Evolutionary conservation across 163 green algal species (phyloP), one percentile per base, ranked within the genome.

Genomic region (Prototheca cutis): DNA sequence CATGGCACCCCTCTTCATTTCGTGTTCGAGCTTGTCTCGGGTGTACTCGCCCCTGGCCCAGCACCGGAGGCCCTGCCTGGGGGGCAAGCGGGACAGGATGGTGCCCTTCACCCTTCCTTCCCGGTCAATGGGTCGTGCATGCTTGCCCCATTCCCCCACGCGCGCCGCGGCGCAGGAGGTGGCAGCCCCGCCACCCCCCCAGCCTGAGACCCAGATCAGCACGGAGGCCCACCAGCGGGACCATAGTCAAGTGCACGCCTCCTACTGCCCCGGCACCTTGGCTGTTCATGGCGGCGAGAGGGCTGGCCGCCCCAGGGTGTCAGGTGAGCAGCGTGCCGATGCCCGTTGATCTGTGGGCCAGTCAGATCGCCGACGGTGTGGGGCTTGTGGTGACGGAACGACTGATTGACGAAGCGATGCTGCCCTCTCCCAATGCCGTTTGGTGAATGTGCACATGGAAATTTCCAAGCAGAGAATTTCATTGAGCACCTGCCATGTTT

Each of bases 201-300:
- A n/a, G 10, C 18, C 42, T 21, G 42, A 28, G 13, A 27, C 10
- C 13, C 10, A 21, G 13, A 51, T 28, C 25, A 21, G 42, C 42
- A 21, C 10, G 48, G 52, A 58, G 29, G 29, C 17, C 7, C 29
- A 58, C 29, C 52, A 58, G 29, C 28, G 28, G 27, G 52, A 58
- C 29, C 52, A 58, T 30, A 28, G 17, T 4, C 13, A 58, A 13
- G 40, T 24, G 6, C 55, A 40, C 4, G 36, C 36, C n/a, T 4
- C 17, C 5, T 58, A 33, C 48, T 47, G 39, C 31, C 34, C 3
- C 8, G 70, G 63, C 28, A 87, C 80, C 1, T 34, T 76, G 18
- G 67, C 78, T 1, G 80, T 91, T n/a, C 83, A 91, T 55, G 84
- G 70, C 23, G 85, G 85, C 4, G 86, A 94, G 65, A 63, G 75